Evolutionary conservation across 176 grass and related monocot genomes (phyloP), one percentile per base, ranked within the genome.

Genomic region (Juncus effusus): DNA sequence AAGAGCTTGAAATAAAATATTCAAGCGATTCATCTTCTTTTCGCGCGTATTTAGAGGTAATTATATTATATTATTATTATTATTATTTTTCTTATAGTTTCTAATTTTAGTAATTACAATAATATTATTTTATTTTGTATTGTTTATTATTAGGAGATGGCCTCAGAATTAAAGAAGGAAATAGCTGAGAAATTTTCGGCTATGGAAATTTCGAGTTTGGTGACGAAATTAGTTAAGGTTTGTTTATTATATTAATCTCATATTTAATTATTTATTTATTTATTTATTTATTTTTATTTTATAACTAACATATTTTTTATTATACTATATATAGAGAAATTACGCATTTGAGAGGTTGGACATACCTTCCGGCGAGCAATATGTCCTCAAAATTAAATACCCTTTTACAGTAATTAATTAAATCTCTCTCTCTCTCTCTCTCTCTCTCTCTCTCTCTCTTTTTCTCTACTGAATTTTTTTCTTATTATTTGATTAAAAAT

Each of bases 341-440:
- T 99, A 99, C 82, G 94, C 89, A 45, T 99, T 99, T 80, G 94
- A 99, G 65, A 81, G 89, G 54, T 80, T 74, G 16, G 85, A 99
- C 80, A 60, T 99, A 72, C 83, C 81, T 60, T 84, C 37, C 59
- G 89, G 85, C 49, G 88, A 99, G 64, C 94, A 90, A 41, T 93
- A 99, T 80, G 94, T 93, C 79, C 69, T 99, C 71, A 99, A 99
- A 85, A 80, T 99, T 44, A 99, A 84, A 72, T 99, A 99, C 19
- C 85, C 89, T 54, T 99, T 82, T 76, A 89, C 91, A 88, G 93
- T 96, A 40, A 28, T 28, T 28, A 28, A 28, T 28, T 28, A 28
- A 65, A 53, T 42, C 7, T 56, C 11, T 80, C 68, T 72, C 16
- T 56, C 16, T 82, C 38, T 39, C 7, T 60, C 51, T 54, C 11